Evolutionary conservation across 2,329 filamentous ascomycete species (phyloP).

Genomic region (Leptographium radiaticola): DNA sequence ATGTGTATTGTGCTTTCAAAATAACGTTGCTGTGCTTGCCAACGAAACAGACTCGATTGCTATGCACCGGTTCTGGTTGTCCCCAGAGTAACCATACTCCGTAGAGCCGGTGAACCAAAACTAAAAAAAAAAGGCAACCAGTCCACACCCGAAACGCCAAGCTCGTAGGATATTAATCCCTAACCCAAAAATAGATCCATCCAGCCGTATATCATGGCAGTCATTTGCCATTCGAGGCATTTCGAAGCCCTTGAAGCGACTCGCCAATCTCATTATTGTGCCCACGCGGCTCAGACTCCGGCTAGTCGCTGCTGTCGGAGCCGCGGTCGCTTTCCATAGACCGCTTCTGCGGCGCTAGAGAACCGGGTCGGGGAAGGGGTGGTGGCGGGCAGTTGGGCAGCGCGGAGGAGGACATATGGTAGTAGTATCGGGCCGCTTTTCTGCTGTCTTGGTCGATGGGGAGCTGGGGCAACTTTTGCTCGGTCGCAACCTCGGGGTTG

Average conservation of each 20-base stretch:
- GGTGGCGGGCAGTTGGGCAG: conserved; percentile 5
- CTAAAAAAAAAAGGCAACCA: neutral
- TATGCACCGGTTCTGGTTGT: no score
- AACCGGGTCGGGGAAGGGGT: conserved; percentile 9
- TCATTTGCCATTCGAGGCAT: neutral
- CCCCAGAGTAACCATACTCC: neutral
- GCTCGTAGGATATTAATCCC: neutral
- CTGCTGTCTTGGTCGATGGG: conserved; percentile 22
- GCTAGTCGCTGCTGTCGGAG: no score
- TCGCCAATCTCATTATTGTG: no score
- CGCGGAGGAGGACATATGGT: conserved; percentile 8
- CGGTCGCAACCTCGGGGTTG: conserved; percentile 17
- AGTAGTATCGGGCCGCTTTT: conserved; percentile 2
- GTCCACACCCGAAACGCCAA: neutral
- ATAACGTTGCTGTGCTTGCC: no score
- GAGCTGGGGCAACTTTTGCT: conserved; percentile 4
- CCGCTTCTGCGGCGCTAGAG: conserved; percentile 27
- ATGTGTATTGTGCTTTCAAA: no score
- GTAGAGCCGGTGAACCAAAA: neutral
- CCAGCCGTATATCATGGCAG: neutral
- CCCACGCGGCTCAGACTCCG: no score
- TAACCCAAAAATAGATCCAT: neutral
- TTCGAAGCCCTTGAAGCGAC: no score
- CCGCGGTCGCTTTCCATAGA: conserved; percentile 33
- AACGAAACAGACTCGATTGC: no score